These are phyloP conservation scores for Annulohypoxylon bovei DNA, from an alignment of 495 filamentous ascomycete genomes.

Conservation along the genomic window DNA sequence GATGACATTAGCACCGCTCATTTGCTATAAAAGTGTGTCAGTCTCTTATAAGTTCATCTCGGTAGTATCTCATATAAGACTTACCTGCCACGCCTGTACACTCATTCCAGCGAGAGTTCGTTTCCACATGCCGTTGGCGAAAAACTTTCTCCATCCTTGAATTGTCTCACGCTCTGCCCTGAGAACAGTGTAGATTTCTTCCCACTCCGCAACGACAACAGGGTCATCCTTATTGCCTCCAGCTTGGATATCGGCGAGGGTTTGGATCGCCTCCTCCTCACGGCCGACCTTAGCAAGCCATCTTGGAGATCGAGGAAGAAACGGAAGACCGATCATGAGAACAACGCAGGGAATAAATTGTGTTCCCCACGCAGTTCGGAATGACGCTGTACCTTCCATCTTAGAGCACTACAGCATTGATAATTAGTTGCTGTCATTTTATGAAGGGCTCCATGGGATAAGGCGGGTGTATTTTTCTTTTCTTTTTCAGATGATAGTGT, in stretches of 20 bases:
- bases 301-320: constrained; percentile 76
- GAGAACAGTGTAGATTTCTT: constrained; percentile 72
- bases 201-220: constrained; percentile 74
- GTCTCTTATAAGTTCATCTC: constrained; percentile 39
- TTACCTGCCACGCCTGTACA: constrained; percentile 65
- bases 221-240: constrained; percentile 71
- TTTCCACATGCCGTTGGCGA: constrained; percentile 74
- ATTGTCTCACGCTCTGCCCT: constrained; percentile 64
- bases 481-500: too few species aligned
- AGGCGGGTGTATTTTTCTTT: too few species aligned
- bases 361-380: constrained; percentile 77
- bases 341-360: constrained; percentile 74
- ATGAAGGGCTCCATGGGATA: too few species aligned
- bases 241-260: constrained; percentile 75
- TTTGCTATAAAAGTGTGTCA: constrained; percentile 69
- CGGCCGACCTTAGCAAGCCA: constrained; percentile 78
- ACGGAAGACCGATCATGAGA: constrained; percentile 71
- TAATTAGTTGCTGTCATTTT: constrained; percentile 59
- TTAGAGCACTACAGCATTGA: constrained; percentile 58
- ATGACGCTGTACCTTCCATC: constrained; percentile 69
- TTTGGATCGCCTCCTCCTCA: constrained; percentile 71
- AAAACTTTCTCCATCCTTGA: constrained; percentile 67
- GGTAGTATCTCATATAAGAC: background rate
- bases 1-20: constrained; percentile 74
- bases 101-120: constrained; percentile 74